Evolutionary conservation across 306 rosid genomes (phyloP), one percentile per base, ranked within the genome.

Genomic region (Pterocarpus santalinus): DNA sequence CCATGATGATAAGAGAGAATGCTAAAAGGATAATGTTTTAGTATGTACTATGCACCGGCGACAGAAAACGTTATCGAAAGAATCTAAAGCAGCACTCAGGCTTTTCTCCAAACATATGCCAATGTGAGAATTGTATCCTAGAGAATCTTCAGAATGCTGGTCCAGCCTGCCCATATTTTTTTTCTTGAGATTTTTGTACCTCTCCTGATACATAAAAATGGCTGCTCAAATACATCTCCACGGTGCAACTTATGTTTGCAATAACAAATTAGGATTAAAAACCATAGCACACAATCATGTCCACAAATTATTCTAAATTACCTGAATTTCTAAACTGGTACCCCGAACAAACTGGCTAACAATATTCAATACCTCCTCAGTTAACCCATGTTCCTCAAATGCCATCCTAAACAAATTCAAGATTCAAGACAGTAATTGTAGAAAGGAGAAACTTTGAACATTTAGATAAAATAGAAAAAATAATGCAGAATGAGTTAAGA

Each of bases 51-150:
- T 76, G 87, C 98, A 94, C 36, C 85, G 95, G 13, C 95, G 93
- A 72, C 97, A 94, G 49, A 92, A 91, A 80, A 92, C 89, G 79
- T 85, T 87, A 63, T 90, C 94, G 7, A 94, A 90, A 86, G 88
- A 80, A 83, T 88, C 97, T 78, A 88, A 76, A 55, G 91, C 82
- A 12, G 76, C 82, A 80, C 89, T 78, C 56, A 92, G 86, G 81
- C 88, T 90, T 88, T 89, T 89, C 70, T 92, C 86, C 76, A 90
- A 72, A 69, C 79, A 84, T 78, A 82, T 75, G 78, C 88, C 92
- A 58, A 38, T 79, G 74, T 9, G 57, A 44, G 87, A 78, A 61
- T 66, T 83, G 62, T 64, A 33, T 70, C 76, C 83, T 72, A 81
- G 83, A 81, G 71, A 68, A 81, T 72, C 84, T 79, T 86, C 53